Percentiles rank a stretch among this genome's conserved stretches.
Evolutionary conservation across 73 alveolate genomes (phyloP).

Genomic region (Symbiodinium pilosum): DNA sequence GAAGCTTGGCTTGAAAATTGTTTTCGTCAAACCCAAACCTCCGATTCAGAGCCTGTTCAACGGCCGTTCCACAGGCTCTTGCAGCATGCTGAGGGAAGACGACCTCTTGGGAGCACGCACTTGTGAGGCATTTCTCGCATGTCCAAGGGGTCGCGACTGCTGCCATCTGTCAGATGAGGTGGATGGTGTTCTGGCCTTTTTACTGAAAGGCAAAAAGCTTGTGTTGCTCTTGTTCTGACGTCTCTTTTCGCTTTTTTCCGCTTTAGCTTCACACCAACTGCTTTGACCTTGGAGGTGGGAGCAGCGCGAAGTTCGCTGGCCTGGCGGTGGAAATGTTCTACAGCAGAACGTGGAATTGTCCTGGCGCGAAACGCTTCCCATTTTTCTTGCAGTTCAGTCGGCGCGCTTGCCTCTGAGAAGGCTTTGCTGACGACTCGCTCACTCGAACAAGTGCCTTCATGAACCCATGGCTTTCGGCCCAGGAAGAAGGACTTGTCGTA

Average conservation of each 20-base stretch:
- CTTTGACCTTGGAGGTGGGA: constrained; percentile 62
- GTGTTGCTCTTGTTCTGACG: background rate
- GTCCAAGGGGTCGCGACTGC: background rate
- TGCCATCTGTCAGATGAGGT: constrained; percentile 63
- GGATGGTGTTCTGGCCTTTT: constrained; percentile 44
- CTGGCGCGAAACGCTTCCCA: no score
- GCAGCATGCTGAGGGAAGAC: constrained; percentile 16
- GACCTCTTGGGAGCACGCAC: no score
- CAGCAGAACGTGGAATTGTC: no score
- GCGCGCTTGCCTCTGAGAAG: no score
- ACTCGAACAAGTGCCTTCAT: no score
- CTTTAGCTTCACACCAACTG: constrained; percentile 64
- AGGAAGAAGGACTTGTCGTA: no score
- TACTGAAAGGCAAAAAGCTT: no score
- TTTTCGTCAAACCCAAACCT: background rate
- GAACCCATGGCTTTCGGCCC: no score
- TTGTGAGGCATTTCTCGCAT: background rate
- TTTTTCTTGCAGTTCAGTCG: no score
- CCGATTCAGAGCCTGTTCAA: constrained; percentile 37
- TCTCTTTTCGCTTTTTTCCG: background rate
- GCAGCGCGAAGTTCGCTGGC: background rate
- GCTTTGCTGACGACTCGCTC: no score
- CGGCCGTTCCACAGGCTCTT: constrained; percentile 82
- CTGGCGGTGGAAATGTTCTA: background rate
- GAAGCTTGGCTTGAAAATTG: background rate